phyloP scores from a whole-genome alignment of 2,329 filamentous ascomycete species.

The Ceratocystiopsis brevicomis region DNA sequence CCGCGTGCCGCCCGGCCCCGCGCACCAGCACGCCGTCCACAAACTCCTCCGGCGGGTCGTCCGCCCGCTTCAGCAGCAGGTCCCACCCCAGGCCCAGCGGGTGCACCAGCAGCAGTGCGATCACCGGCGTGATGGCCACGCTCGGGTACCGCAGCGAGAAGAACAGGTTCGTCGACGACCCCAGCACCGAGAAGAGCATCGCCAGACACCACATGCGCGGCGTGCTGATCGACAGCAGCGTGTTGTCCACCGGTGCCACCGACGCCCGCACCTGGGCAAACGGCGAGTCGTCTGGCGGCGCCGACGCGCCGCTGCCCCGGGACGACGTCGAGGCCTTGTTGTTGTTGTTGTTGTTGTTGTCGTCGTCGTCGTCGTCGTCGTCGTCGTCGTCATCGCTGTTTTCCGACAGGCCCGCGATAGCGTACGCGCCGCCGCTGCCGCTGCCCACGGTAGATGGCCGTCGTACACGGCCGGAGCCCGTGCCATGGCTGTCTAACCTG shows the following conservation, averaged over 20 bases:
- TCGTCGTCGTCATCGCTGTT: not conserved
- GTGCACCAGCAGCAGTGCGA: conserved; percentile 68
- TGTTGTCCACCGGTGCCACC: conserved; percentile 58
- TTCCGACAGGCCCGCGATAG: not conserved
- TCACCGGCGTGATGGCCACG: conserved; percentile 75
- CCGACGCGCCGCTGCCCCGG: conserved; percentile 16
- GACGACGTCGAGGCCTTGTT: not conserved
- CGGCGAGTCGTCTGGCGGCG: conserved; percentile 49
- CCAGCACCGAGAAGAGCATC: conserved; percentile 61
- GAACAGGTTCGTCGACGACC: conserved; percentile 71
- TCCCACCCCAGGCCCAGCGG: conserved; percentile 72
- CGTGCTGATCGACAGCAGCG: conserved; percentile 63
- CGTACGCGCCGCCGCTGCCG: not conserved
- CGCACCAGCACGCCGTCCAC: conserved; percentile 20
- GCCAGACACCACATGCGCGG: conserved; percentile 75
- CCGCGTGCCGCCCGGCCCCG: conserved; percentile 4
- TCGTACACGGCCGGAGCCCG: too few species aligned
- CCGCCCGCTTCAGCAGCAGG: conserved; percentile 45
- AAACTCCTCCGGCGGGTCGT: conserved; percentile 30
- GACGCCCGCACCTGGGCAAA: conserved; percentile 67
- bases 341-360: not conserved
- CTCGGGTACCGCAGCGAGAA: conserved; percentile 82
- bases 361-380: not conserved
- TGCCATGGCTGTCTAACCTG: too few species aligned
- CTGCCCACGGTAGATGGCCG: too few species aligned